Percentiles rank a stretch among this genome's conserved stretches.
phyloP scores from a whole-genome alignment of 495 filamentous ascomycete genomes.

The Penicillium riverlandense region DNA sequence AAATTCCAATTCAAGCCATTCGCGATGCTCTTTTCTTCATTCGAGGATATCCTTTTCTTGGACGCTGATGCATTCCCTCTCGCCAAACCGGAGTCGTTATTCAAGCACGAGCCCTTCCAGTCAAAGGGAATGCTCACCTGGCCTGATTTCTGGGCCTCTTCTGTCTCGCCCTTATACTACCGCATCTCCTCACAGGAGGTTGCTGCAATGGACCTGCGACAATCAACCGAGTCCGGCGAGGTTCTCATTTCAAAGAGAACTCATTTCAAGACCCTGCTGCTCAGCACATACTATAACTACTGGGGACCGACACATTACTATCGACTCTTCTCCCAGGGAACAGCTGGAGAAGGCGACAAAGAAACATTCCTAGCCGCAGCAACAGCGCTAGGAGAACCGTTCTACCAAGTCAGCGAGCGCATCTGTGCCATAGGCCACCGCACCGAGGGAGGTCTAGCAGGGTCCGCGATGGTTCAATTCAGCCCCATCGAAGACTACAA shows the following conservation, averaged over 20 bases:
- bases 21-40: slow-evolving; percentile 44
- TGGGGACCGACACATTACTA: slow-evolving; percentile 45
- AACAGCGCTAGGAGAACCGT: slow-evolving; percentile 27
- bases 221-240: slow-evolving; percentile 42
- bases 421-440: slow-evolving; percentile 22
- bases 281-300: slow-evolving; percentile 50
- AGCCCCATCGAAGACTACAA: slow-evolving; percentile 27
- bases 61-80: slow-evolving; percentile 43
- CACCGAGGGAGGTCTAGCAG: slow-evolving; percentile 22
- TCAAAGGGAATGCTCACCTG: slow-evolving; percentile 42
- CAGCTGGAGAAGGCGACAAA: slow-evolving; percentile 47
- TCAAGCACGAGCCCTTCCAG: slow-evolving; percentile 34
- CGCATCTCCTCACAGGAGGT: slow-evolving; percentile 29
- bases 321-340: slow-evolving; percentile 41
- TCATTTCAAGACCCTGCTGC: slow-evolving; percentile 37
- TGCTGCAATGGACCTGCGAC: slow-evolving; percentile 13
- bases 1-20: slow-evolving; percentile 45
- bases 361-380: slow-evolving; percentile 48
- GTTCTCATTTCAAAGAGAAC: slow-evolving; percentile 37
- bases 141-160: slow-evolving; percentile 50
- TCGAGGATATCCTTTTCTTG: slow-evolving; percentile 44
- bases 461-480: slow-evolving; percentile 33
- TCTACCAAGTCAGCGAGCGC: slow-evolving; percentile 31
- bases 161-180: slow-evolving; percentile 40
- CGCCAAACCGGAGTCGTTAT: slow-evolving; percentile 29